Percentiles rank a stretch among this genome's conserved stretches.
phyloP scores from a whole-genome alignment of 495 filamentous ascomycete species.

The Podospora comata region DNA sequence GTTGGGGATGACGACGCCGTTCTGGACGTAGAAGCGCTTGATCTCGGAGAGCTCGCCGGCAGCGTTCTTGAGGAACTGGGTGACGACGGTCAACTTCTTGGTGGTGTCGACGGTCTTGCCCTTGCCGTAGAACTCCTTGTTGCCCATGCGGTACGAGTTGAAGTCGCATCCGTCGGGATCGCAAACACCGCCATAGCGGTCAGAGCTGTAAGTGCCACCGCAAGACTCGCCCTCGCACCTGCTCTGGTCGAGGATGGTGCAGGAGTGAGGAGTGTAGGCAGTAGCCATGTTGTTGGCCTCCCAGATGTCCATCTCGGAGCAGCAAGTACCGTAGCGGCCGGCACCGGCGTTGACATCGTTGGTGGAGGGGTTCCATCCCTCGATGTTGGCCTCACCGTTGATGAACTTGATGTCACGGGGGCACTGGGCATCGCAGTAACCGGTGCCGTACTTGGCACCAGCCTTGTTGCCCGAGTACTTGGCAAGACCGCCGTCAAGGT shows the following conservation, averaged over 20 bases:
- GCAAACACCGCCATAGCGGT: slow-evolving; percentile 58
- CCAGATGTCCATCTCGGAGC: slow-evolving; percentile 73
- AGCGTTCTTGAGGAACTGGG: slow-evolving; percentile 58
- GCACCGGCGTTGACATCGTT: slow-evolving; percentile 59
- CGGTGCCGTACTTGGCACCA: slow-evolving; percentile 56
- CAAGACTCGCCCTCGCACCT: slow-evolving; percentile 53
- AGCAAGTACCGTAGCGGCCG: slow-evolving; percentile 64
- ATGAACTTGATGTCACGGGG: slow-evolving; percentile 53
- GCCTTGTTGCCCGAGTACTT: slow-evolving; percentile 55
- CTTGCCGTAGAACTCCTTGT: slow-evolving; percentile 59
- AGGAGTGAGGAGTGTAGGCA: slow-evolving; percentile 65
- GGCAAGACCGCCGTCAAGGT: slow-evolving; percentile 51
- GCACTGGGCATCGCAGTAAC: slow-evolving; percentile 61
- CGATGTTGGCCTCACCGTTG: slow-evolving; percentile 55
- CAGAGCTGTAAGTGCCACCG: slow-evolving; percentile 49
- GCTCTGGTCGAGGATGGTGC: slow-evolving; percentile 53
- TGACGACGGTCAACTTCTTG: slow-evolving; percentile 68
- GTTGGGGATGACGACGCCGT: slow-evolving; percentile 59
- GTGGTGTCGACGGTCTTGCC: slow-evolving; percentile 62
- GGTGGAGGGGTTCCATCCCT: slow-evolving; percentile 56
- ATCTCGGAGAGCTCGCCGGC: slow-evolving; percentile 59
- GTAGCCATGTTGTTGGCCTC: slow-evolving; percentile 66
- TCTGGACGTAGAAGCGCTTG: slow-evolving; percentile 69
- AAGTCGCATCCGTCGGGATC: slow-evolving; percentile 74
- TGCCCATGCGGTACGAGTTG: slow-evolving; percentile 69